phyloP scores from a whole-genome alignment of 2,329 filamentous ascomycete genomes.

The Phyllosticta citriasiana region DNA sequence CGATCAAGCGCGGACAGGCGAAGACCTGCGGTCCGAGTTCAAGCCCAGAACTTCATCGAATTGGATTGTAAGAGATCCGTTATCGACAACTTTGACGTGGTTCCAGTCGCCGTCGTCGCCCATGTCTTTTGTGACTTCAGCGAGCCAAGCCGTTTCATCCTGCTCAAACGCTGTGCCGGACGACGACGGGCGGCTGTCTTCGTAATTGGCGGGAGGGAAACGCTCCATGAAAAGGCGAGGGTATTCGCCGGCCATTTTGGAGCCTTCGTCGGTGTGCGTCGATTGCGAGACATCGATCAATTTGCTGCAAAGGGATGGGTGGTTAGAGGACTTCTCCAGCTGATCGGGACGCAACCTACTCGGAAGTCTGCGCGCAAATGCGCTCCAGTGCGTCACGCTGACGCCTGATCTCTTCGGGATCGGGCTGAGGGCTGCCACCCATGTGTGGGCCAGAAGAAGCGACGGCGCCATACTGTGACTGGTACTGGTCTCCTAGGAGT shows the following conservation, averaged over 20 bases:
- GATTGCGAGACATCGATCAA: constrained; percentile 40
- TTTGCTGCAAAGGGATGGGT: constrained; percentile 30
- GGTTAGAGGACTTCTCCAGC: neutral
- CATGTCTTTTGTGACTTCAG: constrained; percentile 19
- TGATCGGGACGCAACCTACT: constrained; percentile 25
- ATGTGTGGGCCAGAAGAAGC: constrained; percentile 21
- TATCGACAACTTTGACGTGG: constrained; percentile 21
- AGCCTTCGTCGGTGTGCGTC: constrained; percentile 27
- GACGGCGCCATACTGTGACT: constrained; percentile 36
- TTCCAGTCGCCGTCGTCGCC: constrained; percentile 22
- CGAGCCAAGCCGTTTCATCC: constrained; percentile 13
- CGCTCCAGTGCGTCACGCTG: constrained; percentile 39
- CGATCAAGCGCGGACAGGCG: constrained; percentile 1
- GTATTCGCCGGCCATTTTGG: constrained; percentile 30
- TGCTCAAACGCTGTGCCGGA: constrained; percentile 5
- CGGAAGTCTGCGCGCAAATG: constrained; percentile 39
- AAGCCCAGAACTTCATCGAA: constrained; percentile 23
- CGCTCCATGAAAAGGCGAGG: constrained; percentile 33
- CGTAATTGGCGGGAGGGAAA: constrained; percentile 19
- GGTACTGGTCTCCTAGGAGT: constrained; percentile 35
- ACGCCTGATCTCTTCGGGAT: constrained; percentile 39
- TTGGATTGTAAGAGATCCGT: constrained; percentile 27
- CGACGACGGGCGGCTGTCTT: constrained; percentile 11
- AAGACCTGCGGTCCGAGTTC: constrained; percentile 12
- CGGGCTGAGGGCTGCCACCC: constrained; percentile 30